Conservation (phyloP, 1,139 yeast species). For the Candida pseudocylindracea region DNA sequence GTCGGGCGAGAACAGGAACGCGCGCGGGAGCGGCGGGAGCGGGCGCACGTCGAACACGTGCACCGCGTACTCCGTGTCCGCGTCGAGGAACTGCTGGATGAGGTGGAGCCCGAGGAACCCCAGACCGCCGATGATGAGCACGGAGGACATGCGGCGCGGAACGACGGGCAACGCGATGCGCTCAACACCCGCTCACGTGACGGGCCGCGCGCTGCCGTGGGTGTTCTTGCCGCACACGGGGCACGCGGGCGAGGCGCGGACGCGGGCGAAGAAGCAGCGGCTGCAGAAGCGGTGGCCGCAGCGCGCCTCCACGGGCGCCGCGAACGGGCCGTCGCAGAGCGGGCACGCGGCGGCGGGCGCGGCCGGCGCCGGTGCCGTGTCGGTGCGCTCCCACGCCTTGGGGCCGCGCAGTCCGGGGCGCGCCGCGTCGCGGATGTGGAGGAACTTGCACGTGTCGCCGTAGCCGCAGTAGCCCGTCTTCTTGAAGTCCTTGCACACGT, state of each 20-base stretch:
- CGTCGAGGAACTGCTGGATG: constrained; percentile 58
- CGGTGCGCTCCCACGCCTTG: constrained; percentile 45
- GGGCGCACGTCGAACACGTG: constrained; percentile 87
- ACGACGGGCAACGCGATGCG: too few species aligned
- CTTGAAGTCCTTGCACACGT: constrained; percentile 80
- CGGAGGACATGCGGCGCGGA: constrained; percentile 18
- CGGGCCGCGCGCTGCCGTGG: constrained; percentile 22
- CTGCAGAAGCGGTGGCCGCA: constrained; percentile 56
- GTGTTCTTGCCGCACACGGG: constrained; percentile 36
- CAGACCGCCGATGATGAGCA: constrained; percentile 76
- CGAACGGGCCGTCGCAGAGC: constrained; percentile 35
- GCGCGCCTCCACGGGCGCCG: constrained; percentile 31
- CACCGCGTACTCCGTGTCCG: constrained; percentile 46
- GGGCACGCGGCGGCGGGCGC: constrained; percentile 41
- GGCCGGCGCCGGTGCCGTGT: constrained; percentile 3
- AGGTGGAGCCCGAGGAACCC: constrained; percentile 90
- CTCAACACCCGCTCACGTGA: not conserved
- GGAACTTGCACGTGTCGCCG: constrained; percentile 94
- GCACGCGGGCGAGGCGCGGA: constrained; percentile 22
- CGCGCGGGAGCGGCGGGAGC: constrained; percentile 44
- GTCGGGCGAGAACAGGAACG: constrained; percentile 48
- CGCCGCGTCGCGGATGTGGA: constrained; percentile 78
- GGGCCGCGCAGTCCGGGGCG: constrained; percentile 47
- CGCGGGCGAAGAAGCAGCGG: constrained; percentile 30
- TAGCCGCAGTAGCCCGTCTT: constrained; percentile 93